Evolutionary conservation across 345 rosid genomes (phyloP).

Genomic region (Bruguiera sexangula): DNA sequence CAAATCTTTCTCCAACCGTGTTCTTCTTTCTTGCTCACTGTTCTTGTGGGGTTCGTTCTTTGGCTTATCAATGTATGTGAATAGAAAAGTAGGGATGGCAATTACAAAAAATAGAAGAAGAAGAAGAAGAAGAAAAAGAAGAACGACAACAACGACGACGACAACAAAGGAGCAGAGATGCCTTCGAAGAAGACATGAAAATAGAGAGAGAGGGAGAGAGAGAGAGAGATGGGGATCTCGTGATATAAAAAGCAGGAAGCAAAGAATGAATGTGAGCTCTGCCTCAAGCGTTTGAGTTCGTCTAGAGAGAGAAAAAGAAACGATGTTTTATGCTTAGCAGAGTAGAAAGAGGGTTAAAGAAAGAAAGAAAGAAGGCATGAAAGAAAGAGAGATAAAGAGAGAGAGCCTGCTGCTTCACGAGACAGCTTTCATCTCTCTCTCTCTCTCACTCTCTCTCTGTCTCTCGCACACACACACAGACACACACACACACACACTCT

Average conservation of each 20-base stretch:
- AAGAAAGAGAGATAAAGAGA: neutral
- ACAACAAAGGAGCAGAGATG: conserved; percentile 23
- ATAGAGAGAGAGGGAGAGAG: conserved; percentile 9
- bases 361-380: neutral
- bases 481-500: too few species aligned
- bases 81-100: neutral
- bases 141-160: conserved; percentile 4
- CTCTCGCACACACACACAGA: too few species aligned
- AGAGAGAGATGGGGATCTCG: conserved; percentile 61
- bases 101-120: neutral
- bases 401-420: conserved; percentile 41
- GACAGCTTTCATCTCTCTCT: conserved; percentile 26
- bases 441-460: neutral
- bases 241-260: conserved; percentile 58
- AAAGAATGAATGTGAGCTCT: conserved; percentile 56
- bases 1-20: neutral
- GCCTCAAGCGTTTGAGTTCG: neutral
- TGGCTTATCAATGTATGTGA: neutral
- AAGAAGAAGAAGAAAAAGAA: neutral
- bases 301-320: neutral
- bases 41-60: neutral
- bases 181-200: conserved; percentile 33
- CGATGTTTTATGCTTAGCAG: too few species aligned
- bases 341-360: neutral
- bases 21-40: neutral